Evolutionary conservation across 257 asterid species (phyloP).

Genomic region (Solanum clarkiae): DNA sequence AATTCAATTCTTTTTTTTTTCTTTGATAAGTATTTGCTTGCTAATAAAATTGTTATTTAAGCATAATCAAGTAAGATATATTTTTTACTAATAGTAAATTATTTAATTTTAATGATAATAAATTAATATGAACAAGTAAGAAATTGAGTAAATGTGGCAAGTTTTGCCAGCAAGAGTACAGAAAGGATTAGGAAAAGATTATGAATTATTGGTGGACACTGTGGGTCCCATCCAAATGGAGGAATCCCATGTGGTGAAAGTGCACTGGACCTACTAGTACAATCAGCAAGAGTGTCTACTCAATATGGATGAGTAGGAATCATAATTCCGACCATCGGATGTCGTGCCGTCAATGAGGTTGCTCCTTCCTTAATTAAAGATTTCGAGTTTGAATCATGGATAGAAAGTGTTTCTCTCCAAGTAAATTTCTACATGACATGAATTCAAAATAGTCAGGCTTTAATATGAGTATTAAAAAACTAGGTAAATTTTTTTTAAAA

Average conservation of each 20-base stretch:
- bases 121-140: not conserved
- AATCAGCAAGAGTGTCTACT: not conserved
- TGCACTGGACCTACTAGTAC: not conserved
- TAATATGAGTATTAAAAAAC: no score
- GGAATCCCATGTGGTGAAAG: not conserved
- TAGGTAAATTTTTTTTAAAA: no score
- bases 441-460: no score
- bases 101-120: not conserved
- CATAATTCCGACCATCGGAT: not conserved
- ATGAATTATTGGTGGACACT: not conserved
- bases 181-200: not conserved
- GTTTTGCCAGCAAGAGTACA: not conserved
- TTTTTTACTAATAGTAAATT: not conserved
- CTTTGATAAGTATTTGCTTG: not conserved
- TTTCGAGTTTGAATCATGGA: no score
- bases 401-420: accelerated
- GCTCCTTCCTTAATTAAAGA: no score
- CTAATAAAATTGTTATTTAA: not conserved
- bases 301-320: not conserved
- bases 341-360: no score
- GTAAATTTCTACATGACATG: no score
- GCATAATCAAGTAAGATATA: not conserved
- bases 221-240: not conserved
- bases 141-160: not conserved
- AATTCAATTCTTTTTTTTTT: not conserved